Conservation (phyloP, 495 filamentous ascomycete genomes). For the Aspergillus kassunensis region DNA sequence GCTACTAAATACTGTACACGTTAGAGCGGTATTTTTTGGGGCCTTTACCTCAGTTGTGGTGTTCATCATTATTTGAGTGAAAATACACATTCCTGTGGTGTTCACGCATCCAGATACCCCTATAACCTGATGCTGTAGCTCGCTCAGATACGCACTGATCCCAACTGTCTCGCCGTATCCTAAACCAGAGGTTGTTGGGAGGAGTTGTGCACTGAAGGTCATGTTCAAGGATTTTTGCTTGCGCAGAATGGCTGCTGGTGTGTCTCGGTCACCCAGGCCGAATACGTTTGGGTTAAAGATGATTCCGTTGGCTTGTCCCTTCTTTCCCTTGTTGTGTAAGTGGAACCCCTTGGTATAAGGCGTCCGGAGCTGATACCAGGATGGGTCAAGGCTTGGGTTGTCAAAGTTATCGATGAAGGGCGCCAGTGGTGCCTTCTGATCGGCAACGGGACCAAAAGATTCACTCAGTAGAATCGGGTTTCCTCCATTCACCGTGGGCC, state of each 20-base stretch:
- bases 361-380: neutral
- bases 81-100: neutral
- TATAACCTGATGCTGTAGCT: neutral
- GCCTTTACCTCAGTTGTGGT: neutral
- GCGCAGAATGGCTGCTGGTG: neutral
- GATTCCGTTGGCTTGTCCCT: neutral
- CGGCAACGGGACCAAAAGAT: no score
- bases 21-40: neutral
- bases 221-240: constrained; percentile 3
- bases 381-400: neutral
- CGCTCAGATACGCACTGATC: neutral
- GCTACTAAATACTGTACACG: neutral
- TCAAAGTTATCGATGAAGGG: neutral
- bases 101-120: neutral
- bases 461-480: neutral
- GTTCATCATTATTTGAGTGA: neutral
- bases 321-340: no score
- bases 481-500: neutral
- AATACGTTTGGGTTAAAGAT: neutral
- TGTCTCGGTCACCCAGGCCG: neutral
- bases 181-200: no score
- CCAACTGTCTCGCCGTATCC: neutral
- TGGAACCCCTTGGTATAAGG: neutral
- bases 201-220: neutral
- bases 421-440: neutral